Percentiles rank a stretch among this genome's conserved stretches.
Evolutionary conservation across 108 stramenopile genomes (phyloP).

Genomic region (Aureococcus anophagefferens): DNA sequence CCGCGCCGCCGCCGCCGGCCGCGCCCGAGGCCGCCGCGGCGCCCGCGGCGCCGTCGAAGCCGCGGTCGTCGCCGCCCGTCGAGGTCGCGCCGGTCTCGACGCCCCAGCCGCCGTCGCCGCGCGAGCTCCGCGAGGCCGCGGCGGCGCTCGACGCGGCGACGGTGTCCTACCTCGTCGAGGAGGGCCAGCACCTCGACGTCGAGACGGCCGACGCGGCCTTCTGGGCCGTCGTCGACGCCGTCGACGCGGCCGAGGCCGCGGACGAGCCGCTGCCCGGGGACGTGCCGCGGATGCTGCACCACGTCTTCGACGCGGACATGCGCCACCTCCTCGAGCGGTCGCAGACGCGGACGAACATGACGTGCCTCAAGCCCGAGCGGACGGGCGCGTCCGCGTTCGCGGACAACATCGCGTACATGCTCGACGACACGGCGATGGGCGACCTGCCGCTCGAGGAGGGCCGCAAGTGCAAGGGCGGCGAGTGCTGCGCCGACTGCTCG

Average conservation of each 20-base stretch:
- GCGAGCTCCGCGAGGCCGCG: too few species aligned
- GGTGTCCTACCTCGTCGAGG: slow-evolving; percentile 14
- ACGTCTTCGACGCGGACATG: slow-evolving; percentile 37
- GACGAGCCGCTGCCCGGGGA: slow-evolving; percentile 24
- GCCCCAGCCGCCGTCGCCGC: too few species aligned
- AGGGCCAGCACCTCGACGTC: slow-evolving; percentile 22
- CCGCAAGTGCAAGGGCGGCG: slow-evolving; percentile 17
- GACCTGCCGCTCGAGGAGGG: slow-evolving; percentile 26
- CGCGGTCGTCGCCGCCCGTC: too few species aligned
- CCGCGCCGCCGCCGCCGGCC: too few species aligned
- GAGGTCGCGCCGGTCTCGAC: too few species aligned
- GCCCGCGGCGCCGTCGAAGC: too few species aligned
- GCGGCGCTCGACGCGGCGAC: too few species aligned
- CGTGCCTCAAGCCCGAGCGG: slow-evolving; percentile 28
- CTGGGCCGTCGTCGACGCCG: slow-evolving; percentile 28
- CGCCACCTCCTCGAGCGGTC: slow-evolving; percentile 14
- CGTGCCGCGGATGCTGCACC: slow-evolving; percentile 32
- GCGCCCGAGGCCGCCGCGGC: too few species aligned
- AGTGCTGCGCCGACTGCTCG: slow-evolving; percentile 27
- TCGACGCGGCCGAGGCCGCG: slow-evolving; percentile 23
- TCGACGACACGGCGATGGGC: slow-evolving; percentile 26
- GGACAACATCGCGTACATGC: slow-evolving; percentile 22
- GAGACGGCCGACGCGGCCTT: slow-evolving; percentile 28
- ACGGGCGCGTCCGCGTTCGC: slow-evolving; percentile 6
- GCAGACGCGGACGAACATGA: slow-evolving; percentile 24